Conservation (phyloP, 2,329 filamentous ascomycete genomes). For the Zasmidium cellare region DNA sequence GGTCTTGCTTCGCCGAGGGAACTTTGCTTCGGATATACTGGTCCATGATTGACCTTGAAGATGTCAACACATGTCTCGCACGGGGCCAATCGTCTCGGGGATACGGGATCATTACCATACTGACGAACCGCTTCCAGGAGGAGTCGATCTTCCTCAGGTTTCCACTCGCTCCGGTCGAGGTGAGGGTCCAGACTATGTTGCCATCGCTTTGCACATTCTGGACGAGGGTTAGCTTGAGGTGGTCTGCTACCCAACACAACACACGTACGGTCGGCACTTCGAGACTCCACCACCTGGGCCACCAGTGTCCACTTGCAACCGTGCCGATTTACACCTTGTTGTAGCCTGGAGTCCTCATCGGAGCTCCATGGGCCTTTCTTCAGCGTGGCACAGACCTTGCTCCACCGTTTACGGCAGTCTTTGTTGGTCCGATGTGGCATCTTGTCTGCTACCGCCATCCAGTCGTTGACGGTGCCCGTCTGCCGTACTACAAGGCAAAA, state of each 20-base stretch:
- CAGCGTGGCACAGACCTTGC: not conserved
- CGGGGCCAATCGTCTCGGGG: too few species aligned
- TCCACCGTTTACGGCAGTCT: slow-evolving; percentile 1
- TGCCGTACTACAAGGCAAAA: too few species aligned
- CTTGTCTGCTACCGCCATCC: not conserved
- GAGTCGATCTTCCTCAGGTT: not conserved
- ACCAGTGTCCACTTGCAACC: not conserved
- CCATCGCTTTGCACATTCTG: not conserved
- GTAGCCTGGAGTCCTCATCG: not conserved
- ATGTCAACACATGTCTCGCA: too few species aligned
- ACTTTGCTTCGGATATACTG: not conserved
- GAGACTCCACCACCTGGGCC: not conserved
- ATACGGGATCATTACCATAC: not conserved
- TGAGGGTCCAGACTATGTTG: not conserved
- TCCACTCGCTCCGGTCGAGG: not conserved
- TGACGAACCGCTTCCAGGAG: not conserved
- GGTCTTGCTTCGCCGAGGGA: too few species aligned
- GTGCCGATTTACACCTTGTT: not conserved
- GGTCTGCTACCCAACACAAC: too few species aligned
- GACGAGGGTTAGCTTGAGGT: too few species aligned
- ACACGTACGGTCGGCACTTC: not conserved
- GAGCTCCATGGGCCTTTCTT: slow-evolving; percentile 1
- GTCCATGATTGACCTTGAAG: not conserved
- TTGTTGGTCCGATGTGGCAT: not conserved
- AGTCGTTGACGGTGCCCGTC: not conserved